phyloP scores from a whole-genome alignment of 139 green algal genomes.

The Helicosporidium sp. region DNA sequence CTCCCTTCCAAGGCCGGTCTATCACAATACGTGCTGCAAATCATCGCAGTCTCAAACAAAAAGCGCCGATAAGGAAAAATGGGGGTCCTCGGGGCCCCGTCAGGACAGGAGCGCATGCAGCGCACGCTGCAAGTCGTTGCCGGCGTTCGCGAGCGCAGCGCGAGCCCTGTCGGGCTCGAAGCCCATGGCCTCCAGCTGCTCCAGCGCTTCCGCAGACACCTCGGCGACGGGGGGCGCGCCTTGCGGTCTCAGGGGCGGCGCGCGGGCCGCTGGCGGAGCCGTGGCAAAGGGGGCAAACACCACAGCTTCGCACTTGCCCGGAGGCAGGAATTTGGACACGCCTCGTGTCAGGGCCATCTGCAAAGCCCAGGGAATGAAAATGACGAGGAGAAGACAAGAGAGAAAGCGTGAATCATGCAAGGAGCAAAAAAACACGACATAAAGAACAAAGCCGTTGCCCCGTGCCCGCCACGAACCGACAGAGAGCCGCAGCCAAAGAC shows the following conservation, averaged over 20 bases:
- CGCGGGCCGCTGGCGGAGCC: neutral
- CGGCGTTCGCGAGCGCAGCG: conserved; percentile 19
- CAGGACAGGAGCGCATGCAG: conserved; percentile 13
- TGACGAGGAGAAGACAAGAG: neutral
- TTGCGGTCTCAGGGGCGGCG: neutral
- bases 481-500: too few relatives aligned
- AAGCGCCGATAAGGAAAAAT: too few relatives aligned
- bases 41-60: too few relatives aligned
- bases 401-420: too few relatives aligned
- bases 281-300: neutral
- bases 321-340: conserved; percentile 2
- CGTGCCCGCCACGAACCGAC: too few relatives aligned
- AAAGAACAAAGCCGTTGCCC: too few relatives aligned
- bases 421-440: too few relatives aligned
- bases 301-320: neutral
- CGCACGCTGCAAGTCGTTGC: conserved; percentile 39
- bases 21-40: too few relatives aligned
- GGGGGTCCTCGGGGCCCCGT: too few relatives aligned
- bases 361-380: neutral
- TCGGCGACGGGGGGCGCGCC: neutral
- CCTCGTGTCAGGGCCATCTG: conserved; percentile 2
- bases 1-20: too few relatives aligned
- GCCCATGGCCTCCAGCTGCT: conserved; percentile 42
- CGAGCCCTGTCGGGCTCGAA: conserved; percentile 20
- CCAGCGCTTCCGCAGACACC: conserved; percentile 27